Evolutionary conservation across 805 yeast genomes (phyloP), one percentile per base, ranked within the genome.

Genomic region (Metschnikowia kofuensis): DNA sequence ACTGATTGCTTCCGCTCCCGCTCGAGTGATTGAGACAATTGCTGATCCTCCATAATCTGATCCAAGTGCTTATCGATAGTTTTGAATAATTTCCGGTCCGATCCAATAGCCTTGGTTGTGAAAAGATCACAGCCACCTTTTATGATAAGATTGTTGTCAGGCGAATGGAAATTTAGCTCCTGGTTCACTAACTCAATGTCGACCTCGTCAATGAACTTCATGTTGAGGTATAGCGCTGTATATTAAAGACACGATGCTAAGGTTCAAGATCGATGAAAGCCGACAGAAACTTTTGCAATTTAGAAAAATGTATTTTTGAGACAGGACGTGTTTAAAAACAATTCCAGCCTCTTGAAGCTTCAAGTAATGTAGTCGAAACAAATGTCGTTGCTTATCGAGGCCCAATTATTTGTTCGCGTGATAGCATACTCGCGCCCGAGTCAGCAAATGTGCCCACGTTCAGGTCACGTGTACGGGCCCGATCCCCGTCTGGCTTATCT

Each of bases 151-250:
- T 69, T 72, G 52, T 71, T 68, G 53, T 73, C 77, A 28, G 65
- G 74, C 13, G 76, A 66, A 42, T 70, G 73, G 59, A 60, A 58
- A 40, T 64, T 63, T 48, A 94, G 79, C 47, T 89, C 87, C 61
- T 90, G 95, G 62, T 90, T 90, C 35, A 94, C 86, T 57, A 86
- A 77, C 66, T 90, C 97, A n/a, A 94, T 83, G 60, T 91, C 97
- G 36, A 89, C 85, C 62, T 87, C 94, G 65, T 94, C 98, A 51
- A 94, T 85, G 69, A 89, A 94, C 92, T 90, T 51, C 54, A 43
- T 51, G 27, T 41, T 43, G 38, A 3, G 21, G 2, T 3, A 21
- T 21, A 21, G 21, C 21, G 21, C 21, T 21, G 21, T 2, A 21
- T 21, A 21, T 21, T 34, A 31, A 37, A 43, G 32, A 30, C 32